Conservation (phyloP, 2,329 filamentous ascomycete genomes). For the Colletotrichum ledebouriae region DNA sequence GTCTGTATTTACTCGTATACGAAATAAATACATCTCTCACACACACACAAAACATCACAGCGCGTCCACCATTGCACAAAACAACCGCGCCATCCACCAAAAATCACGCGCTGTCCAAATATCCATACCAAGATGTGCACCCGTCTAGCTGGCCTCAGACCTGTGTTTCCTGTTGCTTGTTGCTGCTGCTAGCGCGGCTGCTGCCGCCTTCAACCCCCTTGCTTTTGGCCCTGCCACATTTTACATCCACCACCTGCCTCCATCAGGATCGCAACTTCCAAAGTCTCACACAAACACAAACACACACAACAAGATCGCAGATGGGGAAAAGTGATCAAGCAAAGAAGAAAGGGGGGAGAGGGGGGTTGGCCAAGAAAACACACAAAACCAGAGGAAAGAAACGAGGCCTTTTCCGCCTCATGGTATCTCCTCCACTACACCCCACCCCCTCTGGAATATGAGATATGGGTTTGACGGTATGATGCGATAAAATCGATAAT, state of each 20-base stretch:
- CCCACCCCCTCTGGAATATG: not conserved
- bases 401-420: conserved; percentile 9
- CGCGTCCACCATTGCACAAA: not conserved
- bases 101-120: not conserved
- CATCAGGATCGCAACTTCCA: too few species aligned
- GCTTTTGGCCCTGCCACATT: not conserved
- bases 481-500: conserved; percentile 6
- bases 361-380: not conserved
- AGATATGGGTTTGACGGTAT: conserved; percentile 17
- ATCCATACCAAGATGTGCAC: not conserved
- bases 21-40: not conserved
- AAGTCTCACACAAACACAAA: too few species aligned
- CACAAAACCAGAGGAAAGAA: not conserved
- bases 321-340: not conserved
- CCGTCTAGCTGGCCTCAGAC: conserved; percentile 7
- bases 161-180: not conserved
- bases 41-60: not conserved
- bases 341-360: not conserved
- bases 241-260: conserved; percentile 7
- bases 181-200: not conserved
- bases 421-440: conserved; percentile 42
- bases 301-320: too few species aligned
- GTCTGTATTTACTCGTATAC: too few species aligned
- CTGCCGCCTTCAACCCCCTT: not conserved
- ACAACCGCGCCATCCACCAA: not conserved